Evolutionary conservation across 495 filamentous ascomycete species (phyloP).

Genomic region (Penicillium roqueforti): DNA sequence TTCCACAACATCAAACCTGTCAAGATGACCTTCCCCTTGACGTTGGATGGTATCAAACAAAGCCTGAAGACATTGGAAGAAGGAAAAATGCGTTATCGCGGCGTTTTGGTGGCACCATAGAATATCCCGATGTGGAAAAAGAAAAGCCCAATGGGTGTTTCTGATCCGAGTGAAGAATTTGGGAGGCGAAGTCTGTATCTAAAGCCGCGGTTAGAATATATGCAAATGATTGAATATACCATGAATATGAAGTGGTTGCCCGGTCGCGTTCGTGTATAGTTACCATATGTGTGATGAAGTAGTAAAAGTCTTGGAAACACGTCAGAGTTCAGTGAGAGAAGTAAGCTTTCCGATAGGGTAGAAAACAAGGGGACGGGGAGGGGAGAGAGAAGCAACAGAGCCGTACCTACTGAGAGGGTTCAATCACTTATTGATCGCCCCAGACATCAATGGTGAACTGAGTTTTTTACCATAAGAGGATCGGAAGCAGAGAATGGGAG

Average conservation of each 20-base stretch:
- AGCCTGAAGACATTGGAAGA: conserved; percentile 49
- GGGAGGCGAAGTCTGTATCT: not conserved
- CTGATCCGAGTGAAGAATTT: not conserved
- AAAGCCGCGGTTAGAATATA: not conserved
- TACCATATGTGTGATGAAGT: not conserved
- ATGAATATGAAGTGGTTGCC: not conserved
- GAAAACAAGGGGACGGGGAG: not conserved
- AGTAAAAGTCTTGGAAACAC: not conserved
- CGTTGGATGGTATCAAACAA: conserved; percentile 47
- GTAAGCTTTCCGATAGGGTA: not conserved
- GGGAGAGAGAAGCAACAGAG: not conserved
- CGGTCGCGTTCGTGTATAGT: not conserved
- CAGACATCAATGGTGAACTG: not conserved
- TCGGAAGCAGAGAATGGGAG: not conserved
- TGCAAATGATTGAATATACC: not conserved
- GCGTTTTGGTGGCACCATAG: conserved; percentile 36
- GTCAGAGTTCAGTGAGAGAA: not conserved
- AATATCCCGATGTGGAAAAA: not conserved
- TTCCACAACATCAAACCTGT: conserved; percentile 53
- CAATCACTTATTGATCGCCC: not conserved
- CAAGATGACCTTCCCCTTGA: conserved; percentile 54
- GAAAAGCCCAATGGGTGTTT: not conserved
- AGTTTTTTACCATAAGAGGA: not conserved
- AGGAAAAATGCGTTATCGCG: conserved; percentile 59
- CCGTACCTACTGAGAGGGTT: not conserved